Evolutionary conservation across 768 basidiomycete genomes (phyloP).

Genomic region (Plicaturopsis crispa): DNA sequence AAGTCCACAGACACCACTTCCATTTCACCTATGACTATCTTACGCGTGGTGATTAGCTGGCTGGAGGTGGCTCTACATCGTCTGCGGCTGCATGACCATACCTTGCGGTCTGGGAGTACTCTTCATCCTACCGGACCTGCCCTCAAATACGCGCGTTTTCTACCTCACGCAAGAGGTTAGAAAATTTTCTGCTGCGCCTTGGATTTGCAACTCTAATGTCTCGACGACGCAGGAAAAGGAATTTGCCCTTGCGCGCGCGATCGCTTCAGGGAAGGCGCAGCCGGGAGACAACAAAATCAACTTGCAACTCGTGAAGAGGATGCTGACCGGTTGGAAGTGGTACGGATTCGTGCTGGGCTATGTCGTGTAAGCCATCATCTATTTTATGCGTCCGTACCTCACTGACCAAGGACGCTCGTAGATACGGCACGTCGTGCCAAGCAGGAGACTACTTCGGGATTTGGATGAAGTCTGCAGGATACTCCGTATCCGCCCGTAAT

Average conservation of each 20-base stretch:
- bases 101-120: constrained; percentile 15
- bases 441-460: constrained; percentile 16
- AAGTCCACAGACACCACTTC: background rate
- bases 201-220: too few relatives aligned
- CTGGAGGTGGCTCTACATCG: constrained; percentile 20
- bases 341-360: constrained; percentile 18
- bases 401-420: too few relatives aligned
- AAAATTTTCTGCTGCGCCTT: too few relatives aligned
- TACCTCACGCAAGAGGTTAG: constrained; percentile 16
- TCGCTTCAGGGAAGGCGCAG: constrained; percentile 13
- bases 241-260: constrained; percentile 14
- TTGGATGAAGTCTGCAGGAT: constrained; percentile 17
- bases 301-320: constrained; percentile 13
- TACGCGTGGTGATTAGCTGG: constrained; percentile 8
- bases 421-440: constrained; percentile 16
- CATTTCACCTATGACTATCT: background rate
- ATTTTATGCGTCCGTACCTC: too few relatives aligned
- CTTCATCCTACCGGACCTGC: constrained; percentile 16
- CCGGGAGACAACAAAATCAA: constrained; percentile 11
- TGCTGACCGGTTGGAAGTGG: constrained; percentile 16
- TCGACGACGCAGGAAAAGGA: too few relatives aligned
- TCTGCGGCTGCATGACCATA: constrained; percentile 19
- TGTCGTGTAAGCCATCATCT: too few relatives aligned
- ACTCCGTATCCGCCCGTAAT: constrained; percentile 14
- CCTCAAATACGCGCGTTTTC: constrained; percentile 16